These are phyloP conservation scores for Penicillium polonicum DNA, from an alignment of 2,329 filamentous ascomycete genomes.

Conservation along the genomic window DNA sequence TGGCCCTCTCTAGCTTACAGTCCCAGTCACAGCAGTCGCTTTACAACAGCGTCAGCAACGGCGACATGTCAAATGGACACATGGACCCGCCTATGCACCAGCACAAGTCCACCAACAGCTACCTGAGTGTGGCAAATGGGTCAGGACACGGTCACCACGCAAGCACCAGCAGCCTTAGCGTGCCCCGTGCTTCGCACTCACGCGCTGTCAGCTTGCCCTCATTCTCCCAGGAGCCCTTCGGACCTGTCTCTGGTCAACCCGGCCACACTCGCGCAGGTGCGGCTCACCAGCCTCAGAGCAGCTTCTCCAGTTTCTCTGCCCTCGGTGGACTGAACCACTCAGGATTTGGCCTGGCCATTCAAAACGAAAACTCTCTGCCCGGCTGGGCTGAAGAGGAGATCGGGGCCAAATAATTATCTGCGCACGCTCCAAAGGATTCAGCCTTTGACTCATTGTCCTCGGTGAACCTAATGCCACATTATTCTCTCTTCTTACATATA, in stretches of 20 bases:
- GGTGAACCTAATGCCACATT: conserved; percentile 19
- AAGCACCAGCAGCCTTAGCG: conserved; percentile 55
- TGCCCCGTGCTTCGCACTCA: conserved; percentile 62
- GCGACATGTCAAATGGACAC: conserved; percentile 59
- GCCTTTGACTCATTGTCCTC: conserved; percentile 22
- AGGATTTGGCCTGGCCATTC: conserved; percentile 60
- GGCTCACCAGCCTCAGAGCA: conserved; percentile 48
- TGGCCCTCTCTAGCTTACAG: conserved; percentile 49
- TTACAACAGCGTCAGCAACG: conserved; percentile 71
- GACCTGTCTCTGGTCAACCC: conserved; percentile 39
- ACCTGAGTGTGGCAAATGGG: conserved; percentile 51
- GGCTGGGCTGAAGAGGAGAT: conserved; percentile 66
- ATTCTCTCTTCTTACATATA: conserved; percentile 23
- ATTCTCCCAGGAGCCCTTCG: conserved; percentile 61
- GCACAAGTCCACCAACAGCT: conserved; percentile 67
- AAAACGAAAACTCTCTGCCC: conserved; percentile 57
- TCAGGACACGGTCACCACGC: conserved; percentile 73
- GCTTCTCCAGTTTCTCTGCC: conserved; percentile 59
- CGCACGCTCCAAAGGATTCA: conserved; percentile 11
- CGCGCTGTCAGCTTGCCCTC: conserved; percentile 86
- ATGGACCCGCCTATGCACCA: conserved; percentile 44
- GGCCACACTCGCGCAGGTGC: conserved; percentile 37
- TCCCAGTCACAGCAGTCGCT: conserved; percentile 74
- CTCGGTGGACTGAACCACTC: conserved; percentile 58
- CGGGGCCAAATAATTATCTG: conserved; percentile 50